Base-by-base conservation (phyloP, 139 green algal genomes). In the Micractinium sp. region DNA sequence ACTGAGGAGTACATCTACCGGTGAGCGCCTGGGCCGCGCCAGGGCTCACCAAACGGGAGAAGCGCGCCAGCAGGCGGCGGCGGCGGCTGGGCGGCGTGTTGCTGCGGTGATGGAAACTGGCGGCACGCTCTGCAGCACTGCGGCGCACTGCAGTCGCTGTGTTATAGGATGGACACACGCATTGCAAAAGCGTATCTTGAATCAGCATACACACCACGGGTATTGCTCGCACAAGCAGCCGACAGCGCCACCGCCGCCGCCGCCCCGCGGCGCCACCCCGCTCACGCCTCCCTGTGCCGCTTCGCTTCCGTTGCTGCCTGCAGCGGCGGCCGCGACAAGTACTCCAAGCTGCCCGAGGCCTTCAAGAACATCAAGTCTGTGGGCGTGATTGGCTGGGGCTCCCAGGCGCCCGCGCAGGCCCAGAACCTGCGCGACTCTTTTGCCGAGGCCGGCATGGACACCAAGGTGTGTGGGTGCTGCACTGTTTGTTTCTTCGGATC, bases 361-460 rank as follows among this genome's bases (percentile, higher is more conserved):
- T 98, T 99, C 88, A 92, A 95, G 85, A 94, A 93, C 90, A 96
- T 98, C 91, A 94, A 95, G 92, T 90, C 96, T 89, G 94, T 99
- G 60, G 96, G 97, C 82, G 96, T 99, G 39, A 97, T 99, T 85
- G 98, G 98, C 69, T 99, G 98, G 98, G 98, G 98, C 38, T 99
- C 96, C 27, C 97, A 99, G 94, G 97, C 95, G 2, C 95, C 96
- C 38, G 96, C 96, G 0, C 96, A 99, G 94, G 97, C 98, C 0
- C 97, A 99, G 95, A 99, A 99, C 95, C 92, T 99, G 89, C 90
- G 93, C 2, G 98, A 99, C 73, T 98, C 95, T 0, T 90, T 99
- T 33, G 87, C 61, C 38, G 97, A 95, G 86, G 97, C 95, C 19
- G 97, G 97, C 89, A 92, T 98, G 87, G 95, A 99, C 92, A 95